Evolutionary conservation across 1,284 basidiomycete species (phyloP).

Genomic region (Schizophyllum amplum): DNA sequence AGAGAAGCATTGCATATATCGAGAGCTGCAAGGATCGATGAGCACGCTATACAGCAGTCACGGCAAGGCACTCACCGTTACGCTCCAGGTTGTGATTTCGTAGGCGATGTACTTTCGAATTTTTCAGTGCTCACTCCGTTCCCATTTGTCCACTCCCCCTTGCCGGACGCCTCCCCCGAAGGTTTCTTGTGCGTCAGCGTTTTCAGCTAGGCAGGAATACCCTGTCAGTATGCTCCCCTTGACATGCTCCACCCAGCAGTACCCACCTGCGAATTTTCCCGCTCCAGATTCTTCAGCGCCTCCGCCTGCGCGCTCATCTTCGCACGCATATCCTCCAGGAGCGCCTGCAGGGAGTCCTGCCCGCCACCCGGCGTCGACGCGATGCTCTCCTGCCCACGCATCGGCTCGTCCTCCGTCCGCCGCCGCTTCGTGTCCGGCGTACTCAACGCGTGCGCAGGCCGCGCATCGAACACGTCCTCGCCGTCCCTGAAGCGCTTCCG

Average conservation of each 20-base stretch:
- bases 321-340: conserved; percentile 27
- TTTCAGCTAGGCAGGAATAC: conserved; percentile 5
- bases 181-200: conserved; percentile 11
- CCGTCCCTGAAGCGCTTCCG: conserved; percentile 7
- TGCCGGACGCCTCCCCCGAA: conserved; percentile 5
- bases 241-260: background rate
- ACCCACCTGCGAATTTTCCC: conserved; percentile 29
- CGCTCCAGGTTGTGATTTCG: background rate
- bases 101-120: background rate
- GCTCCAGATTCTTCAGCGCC: conserved; percentile 23
- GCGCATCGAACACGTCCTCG: conserved; percentile 9
- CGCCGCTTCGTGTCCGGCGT: conserved; percentile 16
- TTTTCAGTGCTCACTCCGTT: background rate
- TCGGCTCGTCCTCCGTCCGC: conserved; percentile 6
- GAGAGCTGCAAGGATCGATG: no score
- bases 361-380: conserved; percentile 7
- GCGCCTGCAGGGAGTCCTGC: conserved; percentile 13
- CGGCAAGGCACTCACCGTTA: background rate
- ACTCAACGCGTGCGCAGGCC: conserved; percentile 7
- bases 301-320: conserved; percentile 30
- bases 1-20: no score
- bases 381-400: conserved; percentile 1
- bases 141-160: background rate
- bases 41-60: no score
- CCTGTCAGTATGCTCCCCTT: background rate